Evolutionary conservation across 2,329 filamentous ascomycete genomes (phyloP).

Genomic region (Chaetomiaceae sp.): DNA sequence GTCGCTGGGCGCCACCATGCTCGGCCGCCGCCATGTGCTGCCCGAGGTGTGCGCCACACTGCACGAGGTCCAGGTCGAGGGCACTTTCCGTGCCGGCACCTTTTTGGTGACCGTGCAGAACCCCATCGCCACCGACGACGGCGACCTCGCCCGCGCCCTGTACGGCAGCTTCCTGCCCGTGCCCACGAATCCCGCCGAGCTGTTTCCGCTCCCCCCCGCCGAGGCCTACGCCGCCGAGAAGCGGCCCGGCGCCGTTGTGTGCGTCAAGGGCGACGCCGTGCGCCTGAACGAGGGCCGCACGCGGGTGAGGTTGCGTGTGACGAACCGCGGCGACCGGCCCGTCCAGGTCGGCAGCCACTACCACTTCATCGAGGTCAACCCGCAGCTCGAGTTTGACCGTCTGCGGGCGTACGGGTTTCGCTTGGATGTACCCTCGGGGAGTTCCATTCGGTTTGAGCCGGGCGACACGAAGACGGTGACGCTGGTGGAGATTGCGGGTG

Average conservation of each 20-base stretch:
- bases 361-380: conserved; percentile 94
- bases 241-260: conserved; percentile 74
- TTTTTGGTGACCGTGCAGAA: conserved; percentile 94
- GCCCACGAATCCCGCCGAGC: conserved; percentile 53
- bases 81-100: conserved; percentile 83
- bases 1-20: conserved; percentile 83
- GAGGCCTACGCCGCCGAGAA: conserved; percentile 60
- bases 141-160: conserved; percentile 76
- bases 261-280: conserved; percentile 61
- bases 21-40: conserved; percentile 85
- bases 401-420: conserved; percentile 74
- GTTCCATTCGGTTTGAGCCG: conserved; percentile 88
- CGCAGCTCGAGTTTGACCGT: conserved; percentile 82
- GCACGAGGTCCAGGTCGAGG: conserved; percentile 84
- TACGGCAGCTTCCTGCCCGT: conserved; percentile 89
- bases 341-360: conserved; percentile 94
- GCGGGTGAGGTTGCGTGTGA: conserved; percentile 69
- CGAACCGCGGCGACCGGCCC: conserved; percentile 80
- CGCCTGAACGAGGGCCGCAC: conserved; percentile 67
- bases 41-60: conserved; percentile 75
- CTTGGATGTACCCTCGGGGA: conserved; percentile 85
- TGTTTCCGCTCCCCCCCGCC: conserved; percentile 61
- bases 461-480: conserved; percentile 87
- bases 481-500: conserved; percentile 80
- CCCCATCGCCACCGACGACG: conserved; percentile 79